Evolutionary conservation across 225 moss, liverwort and hornwort genomes (phyloP).

Genomic region (Pseudoscleropodium purum): DNA sequence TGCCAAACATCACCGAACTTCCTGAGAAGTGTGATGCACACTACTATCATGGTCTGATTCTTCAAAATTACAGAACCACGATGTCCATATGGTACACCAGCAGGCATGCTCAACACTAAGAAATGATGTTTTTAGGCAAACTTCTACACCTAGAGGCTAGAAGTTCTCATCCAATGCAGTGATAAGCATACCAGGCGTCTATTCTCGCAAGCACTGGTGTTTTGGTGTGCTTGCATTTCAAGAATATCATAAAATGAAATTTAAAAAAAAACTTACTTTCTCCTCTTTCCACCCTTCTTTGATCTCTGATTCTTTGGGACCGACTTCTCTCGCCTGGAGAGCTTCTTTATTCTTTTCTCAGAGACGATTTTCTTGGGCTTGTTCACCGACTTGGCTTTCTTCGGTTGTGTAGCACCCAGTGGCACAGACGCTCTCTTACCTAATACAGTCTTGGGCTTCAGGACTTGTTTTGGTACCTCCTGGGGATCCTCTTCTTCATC

Average conservation of each 20-base stretch:
- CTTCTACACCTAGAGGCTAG: background rate
- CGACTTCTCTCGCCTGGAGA: slow-evolving; percentile 74
- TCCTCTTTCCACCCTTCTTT: slow-evolving; percentile 50
- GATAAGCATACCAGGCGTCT: background rate
- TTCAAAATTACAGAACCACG: background rate
- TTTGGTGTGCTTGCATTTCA: background rate
- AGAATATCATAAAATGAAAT: background rate
- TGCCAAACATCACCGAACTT: background rate
- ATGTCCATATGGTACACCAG: background rate
- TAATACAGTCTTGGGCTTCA: slow-evolving; percentile 11
- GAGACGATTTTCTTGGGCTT: slow-evolving; percentile 70
- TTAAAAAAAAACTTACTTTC: background rate
- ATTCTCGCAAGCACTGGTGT: background rate
- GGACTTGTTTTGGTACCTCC: background rate
- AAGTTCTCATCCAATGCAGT: background rate
- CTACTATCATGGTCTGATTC: background rate
- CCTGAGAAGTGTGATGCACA: background rate
- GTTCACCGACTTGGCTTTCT: slow-evolving; percentile 72
- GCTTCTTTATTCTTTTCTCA: slow-evolving; percentile 70
- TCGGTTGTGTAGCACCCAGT: slow-evolving; percentile 51
- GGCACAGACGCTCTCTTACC: slow-evolving; percentile 27
- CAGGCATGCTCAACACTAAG: background rate
- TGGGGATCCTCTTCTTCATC: slow-evolving; percentile 18
- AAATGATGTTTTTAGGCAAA: background rate
- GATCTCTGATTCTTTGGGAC: slow-evolving; percentile 69